phyloP scores from a whole-genome alignment of 2,329 filamentous ascomycete genomes.

The Fusarium heterosporum region DNA sequence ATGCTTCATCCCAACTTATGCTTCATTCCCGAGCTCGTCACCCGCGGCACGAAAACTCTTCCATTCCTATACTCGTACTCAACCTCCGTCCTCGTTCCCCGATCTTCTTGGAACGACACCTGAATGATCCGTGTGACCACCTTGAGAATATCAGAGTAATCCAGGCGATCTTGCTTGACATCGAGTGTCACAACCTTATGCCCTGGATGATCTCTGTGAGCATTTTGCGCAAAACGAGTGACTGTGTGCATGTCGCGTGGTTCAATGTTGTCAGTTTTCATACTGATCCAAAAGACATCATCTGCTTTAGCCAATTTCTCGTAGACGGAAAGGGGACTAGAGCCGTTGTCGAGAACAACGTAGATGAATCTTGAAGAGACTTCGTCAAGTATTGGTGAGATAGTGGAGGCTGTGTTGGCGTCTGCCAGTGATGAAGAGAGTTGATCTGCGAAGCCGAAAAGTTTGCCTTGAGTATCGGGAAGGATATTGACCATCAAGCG shows the following conservation, averaged over 20 bases:
- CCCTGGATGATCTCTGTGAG: background rate
- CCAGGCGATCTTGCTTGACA: background rate
- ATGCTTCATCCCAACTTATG: background rate
- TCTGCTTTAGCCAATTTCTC: accelerated
- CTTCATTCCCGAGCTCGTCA: background rate
- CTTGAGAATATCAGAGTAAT: background rate
- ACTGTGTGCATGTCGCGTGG: background rate
- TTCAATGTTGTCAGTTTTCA: accelerated
- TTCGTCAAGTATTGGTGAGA: accelerated
- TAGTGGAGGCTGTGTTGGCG: background rate
- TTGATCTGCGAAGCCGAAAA: constrained; percentile 19
- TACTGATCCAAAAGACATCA: constrained; percentile 11
- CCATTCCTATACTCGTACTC: constrained; percentile 25
- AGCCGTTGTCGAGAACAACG: constrained; percentile 15
- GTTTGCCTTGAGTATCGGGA: background rate
- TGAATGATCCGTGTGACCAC: constrained; percentile 9
- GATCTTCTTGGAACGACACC: constrained; percentile 14
- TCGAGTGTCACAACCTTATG: constrained; percentile 11
- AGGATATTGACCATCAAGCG: constrained; percentile 9
- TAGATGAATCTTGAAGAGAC: constrained; percentile 3
- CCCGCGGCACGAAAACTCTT: background rate
- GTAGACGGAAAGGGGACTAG: accelerated
- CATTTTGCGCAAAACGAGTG: background rate
- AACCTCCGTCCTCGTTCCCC: constrained; percentile 1
- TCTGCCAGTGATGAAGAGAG: background rate